Evolutionary conservation across 768 basidiomycete genomes (phyloP), one percentile per base, ranked within the genome.

Genomic region (Phanerochaete sordida): DNA sequence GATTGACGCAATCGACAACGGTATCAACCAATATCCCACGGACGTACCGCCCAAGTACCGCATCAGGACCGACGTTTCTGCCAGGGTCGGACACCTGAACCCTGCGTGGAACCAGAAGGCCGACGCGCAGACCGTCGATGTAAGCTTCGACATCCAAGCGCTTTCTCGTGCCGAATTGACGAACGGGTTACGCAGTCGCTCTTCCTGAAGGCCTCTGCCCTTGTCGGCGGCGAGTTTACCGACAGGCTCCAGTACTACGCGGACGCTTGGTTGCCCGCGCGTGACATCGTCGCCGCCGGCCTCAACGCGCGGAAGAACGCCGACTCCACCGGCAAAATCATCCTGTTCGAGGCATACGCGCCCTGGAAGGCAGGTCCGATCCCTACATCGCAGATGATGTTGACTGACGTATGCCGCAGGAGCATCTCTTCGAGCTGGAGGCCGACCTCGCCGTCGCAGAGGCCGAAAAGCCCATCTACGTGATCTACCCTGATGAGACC

Each of bases 1-100:
- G 11, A 86, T 98, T 62, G 95, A 97, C 73, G 96, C 83, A 3
- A 88, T 95, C 70, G 96, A 99, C 77, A 99, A 99, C 70, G 96
- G 96, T 19, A 84, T 99, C 64, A 81, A 86, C 2, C 91, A 93
- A 68, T 95, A 91, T 72, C 78, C 86, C 2, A 73, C 77, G 2
- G 85, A 87, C 54, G 70, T 88, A 57, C 77, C 82, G 62, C 83
- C 90, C 9, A 81, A 76, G 59, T 99, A 98, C 76, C 81, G 82
- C 64, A 86, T 77, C 63, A 78, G 85, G 48, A 96, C 95, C 13
- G 92, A 96, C 73, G 75, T 99, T 6, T 90, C 91, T 15, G 85
- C 85, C 64, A 86, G 96, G 59, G 90, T 99, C 26, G 85, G 83
- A 6, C 77, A 80, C 66, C 81, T 98, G 51, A 99, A 99, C 73